Evolutionary conservation across 768 basidiomycete species (phyloP).

Genomic region (Lentinula sp.): DNA sequence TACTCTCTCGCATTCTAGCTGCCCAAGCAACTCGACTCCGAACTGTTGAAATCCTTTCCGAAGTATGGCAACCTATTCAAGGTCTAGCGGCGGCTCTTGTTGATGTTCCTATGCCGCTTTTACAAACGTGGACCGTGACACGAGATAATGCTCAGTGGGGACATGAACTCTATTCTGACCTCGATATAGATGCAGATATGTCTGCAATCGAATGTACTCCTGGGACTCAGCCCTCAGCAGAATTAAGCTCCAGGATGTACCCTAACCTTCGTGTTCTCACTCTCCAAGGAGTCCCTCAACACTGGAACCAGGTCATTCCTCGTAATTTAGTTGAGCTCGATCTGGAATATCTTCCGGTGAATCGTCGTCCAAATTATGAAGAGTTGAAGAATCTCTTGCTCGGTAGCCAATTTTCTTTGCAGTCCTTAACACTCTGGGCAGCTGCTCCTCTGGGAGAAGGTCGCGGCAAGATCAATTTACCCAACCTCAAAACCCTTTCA

Average conservation of each 20-base stretch:
- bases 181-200: neutral
- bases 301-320: neutral
- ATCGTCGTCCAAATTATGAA: neutral
- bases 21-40: neutral
- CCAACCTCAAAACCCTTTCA: neutral
- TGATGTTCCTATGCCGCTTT: neutral
- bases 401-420: neutral
- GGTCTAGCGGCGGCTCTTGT: neutral
- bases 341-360: neutral
- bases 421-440: neutral
- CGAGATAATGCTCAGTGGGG: neutral
- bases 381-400: neutral
- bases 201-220: neutral
- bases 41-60: neutral
- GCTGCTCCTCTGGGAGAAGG: neutral
- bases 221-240: neutral
- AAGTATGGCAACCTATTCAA: neutral
- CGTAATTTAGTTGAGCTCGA: neutral
- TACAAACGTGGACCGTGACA: neutral
- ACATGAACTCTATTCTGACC: neutral
- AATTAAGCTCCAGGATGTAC: neutral
- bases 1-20: neutral
- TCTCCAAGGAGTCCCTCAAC: neutral
- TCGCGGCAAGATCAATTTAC: neutral
- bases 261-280: neutral